phyloP scores from a whole-genome alignment of 2,329 filamentous ascomycete genomes.

The Nothophaeocryptopus gaeumannii region DNA sequence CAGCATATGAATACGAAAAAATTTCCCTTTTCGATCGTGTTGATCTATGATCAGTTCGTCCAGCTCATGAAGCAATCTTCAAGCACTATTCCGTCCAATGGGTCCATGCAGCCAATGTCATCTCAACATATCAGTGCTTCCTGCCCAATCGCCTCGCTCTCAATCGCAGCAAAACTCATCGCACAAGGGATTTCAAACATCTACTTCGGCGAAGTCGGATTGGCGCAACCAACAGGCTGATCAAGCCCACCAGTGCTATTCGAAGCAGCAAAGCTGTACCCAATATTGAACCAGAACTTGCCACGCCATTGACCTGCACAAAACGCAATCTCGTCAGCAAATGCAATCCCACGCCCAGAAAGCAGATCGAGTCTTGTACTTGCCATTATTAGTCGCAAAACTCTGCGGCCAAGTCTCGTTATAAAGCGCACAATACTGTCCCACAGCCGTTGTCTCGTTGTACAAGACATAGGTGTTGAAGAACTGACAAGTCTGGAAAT shows the following conservation, averaged over 20 bases:
- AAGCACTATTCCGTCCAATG: too few relatives aligned
- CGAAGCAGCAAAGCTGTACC: slow-evolving; percentile 16
- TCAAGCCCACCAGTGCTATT: slow-evolving; percentile 13
- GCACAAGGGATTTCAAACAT: too few relatives aligned
- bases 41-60: too few relatives aligned
- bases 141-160: too few relatives aligned
- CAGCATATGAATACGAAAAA: too few relatives aligned
- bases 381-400: slow-evolving; percentile 30
- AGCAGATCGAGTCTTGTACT: slow-evolving; percentile 7
- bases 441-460: slow-evolving; percentile 23
- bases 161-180: too few relatives aligned
- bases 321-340: too few relatives aligned
- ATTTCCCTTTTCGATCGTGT: too few relatives aligned
- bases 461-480: slow-evolving; percentile 36
- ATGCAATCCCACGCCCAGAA: too few relatives aligned
- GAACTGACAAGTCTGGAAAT: slow-evolving; percentile 32
- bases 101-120: too few relatives aligned
- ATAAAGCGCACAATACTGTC: slow-evolving; percentile 33
- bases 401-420: slow-evolving; percentile 21
- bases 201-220: background rate
- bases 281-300: slow-evolving; percentile 5
- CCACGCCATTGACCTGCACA: background rate
- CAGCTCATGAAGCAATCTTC: too few relatives aligned
- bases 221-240: slow-evolving; percentile 4
- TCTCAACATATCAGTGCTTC: too few relatives aligned